A percentile compares a stretch with the other conserved stretches of the same genome.
Evolutionary conservation across 176 grass and related monocot genomes (phyloP).

Genomic region (Phoenix dactylifera): DNA sequence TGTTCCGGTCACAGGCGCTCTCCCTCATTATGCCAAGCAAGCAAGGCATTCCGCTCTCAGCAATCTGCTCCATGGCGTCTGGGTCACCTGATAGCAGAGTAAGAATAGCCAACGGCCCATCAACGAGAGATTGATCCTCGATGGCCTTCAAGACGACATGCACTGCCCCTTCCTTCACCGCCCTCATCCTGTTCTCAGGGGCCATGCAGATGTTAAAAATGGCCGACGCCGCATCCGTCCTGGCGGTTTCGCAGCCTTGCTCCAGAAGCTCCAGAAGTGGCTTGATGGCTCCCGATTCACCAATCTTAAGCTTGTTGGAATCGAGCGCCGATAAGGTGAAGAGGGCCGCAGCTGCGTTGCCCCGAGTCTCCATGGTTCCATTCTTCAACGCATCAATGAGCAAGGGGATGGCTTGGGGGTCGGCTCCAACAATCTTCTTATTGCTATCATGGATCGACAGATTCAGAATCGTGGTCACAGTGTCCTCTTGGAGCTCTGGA

Average conservation of each 20-base stretch:
- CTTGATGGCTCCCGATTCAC: constrained; percentile 41
- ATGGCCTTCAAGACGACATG: constrained; percentile 46
- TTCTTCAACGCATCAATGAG: constrained; percentile 54
- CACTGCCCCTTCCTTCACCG: constrained; percentile 35
- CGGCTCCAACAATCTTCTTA: constrained; percentile 67
- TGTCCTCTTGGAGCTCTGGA: constrained; percentile 61
- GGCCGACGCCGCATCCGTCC: constrained; percentile 70
- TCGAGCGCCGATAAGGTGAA: constrained; percentile 78
- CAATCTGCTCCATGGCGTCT: constrained; percentile 55
- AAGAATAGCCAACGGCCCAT: constrained; percentile 62
- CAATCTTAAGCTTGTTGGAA: constrained; percentile 73
- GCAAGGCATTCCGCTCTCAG: constrained; percentile 25
- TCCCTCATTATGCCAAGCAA: constrained; percentile 59
- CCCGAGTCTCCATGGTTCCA: constrained; percentile 57
- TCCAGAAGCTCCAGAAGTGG: constrained; percentile 67
- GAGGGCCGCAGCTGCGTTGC: constrained; percentile 72
- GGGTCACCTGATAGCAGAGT: constrained; percentile 52
- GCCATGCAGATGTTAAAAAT: constrained; percentile 65
- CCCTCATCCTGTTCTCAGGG: constrained; percentile 55
- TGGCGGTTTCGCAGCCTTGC: constrained; percentile 46
- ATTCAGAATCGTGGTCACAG: constrained; percentile 76
- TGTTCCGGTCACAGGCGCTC: constrained; percentile 47
- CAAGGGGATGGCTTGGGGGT: constrained; percentile 47
- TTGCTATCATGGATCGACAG: constrained; percentile 84
- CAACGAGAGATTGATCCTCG: constrained; percentile 35